Base-by-base conservation (phyloP, 306 rosid genomes). In the Purshia tridentata region DNA sequence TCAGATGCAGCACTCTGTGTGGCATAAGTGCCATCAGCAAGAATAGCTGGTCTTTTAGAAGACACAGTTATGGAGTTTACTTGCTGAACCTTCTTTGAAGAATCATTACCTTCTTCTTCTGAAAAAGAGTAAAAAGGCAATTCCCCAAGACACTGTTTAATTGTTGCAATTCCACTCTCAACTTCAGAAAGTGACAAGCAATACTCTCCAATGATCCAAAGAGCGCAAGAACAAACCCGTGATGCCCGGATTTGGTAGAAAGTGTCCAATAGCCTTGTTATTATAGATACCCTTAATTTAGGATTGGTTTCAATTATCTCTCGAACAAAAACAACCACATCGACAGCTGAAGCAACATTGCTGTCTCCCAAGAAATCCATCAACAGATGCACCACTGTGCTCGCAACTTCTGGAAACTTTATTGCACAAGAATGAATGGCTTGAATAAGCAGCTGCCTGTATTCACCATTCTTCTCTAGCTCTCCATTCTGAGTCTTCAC, bases 311-410 rank as follows among this genome's bases (percentile, higher is more conserved):
- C 91, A 16, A 90, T 88, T 45, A 86, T 86, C 84, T 90, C 96
- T 2, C 93, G 86, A 18, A 90, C 93, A 0, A 90, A 88, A 55
- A 90, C 84, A 78, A 84, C 82, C 15, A 90, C 96, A 78, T 90
- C 93, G 49, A 83, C 71, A 57, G 96, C 96, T 0, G 96, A 90
- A 66, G 93, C 90, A 16, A 85, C 93, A 84, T 88, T 90, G 70
- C 82, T 50, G 69, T 90, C 93, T 4, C 96, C 91, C 87, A 90
- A 82, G 86, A 90, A 90, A 73, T 90, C 96, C 96, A 90, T 90
- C 84, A 90, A 68, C 62, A 88, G 71, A 80, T 90, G 93, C 58
- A 90, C 96, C 61, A 90, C 96, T 7, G 93, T 85, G 80, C 91
- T 82, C 0, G 96, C 93, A 11, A 88, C 96, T 84, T 88, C 91